Conservation (phyloP, 2,329 filamentous ascomycete species). For the Corniculantispora saksenae region DNA sequence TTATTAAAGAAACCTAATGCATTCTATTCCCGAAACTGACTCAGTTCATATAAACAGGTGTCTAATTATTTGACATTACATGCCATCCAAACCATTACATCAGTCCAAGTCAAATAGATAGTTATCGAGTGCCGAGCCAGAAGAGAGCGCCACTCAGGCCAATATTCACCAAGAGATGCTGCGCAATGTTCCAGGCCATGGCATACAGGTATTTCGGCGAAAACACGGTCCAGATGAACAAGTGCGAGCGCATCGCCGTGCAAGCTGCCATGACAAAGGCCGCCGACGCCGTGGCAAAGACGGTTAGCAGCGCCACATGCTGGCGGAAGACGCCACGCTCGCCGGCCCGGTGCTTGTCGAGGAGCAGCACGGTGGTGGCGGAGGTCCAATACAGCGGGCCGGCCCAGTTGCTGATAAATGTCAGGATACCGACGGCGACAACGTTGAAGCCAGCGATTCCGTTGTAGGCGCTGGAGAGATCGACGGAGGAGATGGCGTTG, state of each 20-base stretch:
- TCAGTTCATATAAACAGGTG: background rate
- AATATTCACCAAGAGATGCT: constrained; percentile 76
- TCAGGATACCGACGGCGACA: constrained; percentile 76
- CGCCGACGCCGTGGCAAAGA: constrained; percentile 67
- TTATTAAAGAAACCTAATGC: background rate
- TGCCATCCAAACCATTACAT: background rate
- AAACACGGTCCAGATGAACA: constrained; percentile 99
- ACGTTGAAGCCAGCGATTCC: constrained; percentile 81
- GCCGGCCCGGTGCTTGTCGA: constrained; percentile 38
- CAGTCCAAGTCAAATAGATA: no score
- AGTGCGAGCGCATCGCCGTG: constrained; percentile 77
- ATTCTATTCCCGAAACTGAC: no score
- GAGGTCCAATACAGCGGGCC: constrained; percentile 86
- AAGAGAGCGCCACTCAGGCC: constrained; percentile 60
- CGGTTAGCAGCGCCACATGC: constrained; percentile 66
- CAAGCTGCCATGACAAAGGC: constrained; percentile 86
- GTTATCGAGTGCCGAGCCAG: constrained; percentile 45
- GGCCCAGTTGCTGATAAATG: constrained; percentile 89
- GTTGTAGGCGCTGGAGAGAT: constrained; percentile 93
- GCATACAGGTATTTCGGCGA: constrained; percentile 94
- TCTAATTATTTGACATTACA: background rate
- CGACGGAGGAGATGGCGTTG: constrained; percentile 94
- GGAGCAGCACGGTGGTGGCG: constrained; percentile 61
- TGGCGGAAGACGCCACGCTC: constrained; percentile 37
- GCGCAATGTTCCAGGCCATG: constrained; percentile 82